Percentiles rank a stretch among this genome's conserved stretches.
These are phyloP conservation scores for Miamiensis avidus DNA, from an alignment of 169 alveolate species.

Conservation along the genomic window DNA sequence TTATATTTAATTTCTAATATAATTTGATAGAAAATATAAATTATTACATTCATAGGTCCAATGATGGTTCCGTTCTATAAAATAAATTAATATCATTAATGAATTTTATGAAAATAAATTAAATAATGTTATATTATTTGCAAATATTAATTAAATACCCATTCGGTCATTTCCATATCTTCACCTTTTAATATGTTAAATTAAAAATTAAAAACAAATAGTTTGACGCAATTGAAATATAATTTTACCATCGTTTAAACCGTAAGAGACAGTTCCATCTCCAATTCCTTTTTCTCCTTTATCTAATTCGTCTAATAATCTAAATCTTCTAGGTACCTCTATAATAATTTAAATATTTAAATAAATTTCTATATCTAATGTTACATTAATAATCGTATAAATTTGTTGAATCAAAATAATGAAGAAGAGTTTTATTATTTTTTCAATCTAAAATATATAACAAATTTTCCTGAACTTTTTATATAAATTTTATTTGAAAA, in stretches of 20 bases:
- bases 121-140: no score
- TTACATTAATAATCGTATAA: no score
- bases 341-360: background rate
- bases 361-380: no score
- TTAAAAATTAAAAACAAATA: background rate
- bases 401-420: no score
- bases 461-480: no score
- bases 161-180: slow-evolving; percentile 90
- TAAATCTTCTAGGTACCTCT: slow-evolving; percentile 96
- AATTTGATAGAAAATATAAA: no score
- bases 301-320: slow-evolving; percentile 96
- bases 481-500: no score
- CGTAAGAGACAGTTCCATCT: slow-evolving; percentile 96
- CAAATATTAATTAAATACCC: background rate
- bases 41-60: slow-evolving; percentile 91
- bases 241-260: slow-evolving; percentile 79
- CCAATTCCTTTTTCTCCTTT: slow-evolving; percentile 97
- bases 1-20: background rate
- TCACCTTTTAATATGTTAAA: slow-evolving; percentile 72
- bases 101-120: no score
- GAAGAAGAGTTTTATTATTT: no score
- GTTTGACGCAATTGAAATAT: no score
- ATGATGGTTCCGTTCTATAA: slow-evolving; percentile 95
- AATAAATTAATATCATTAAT: no score
- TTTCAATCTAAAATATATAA: no score